Conservation (phyloP, 768 basidiomycete genomes). For the Leccinum subgranulosum region DNA sequence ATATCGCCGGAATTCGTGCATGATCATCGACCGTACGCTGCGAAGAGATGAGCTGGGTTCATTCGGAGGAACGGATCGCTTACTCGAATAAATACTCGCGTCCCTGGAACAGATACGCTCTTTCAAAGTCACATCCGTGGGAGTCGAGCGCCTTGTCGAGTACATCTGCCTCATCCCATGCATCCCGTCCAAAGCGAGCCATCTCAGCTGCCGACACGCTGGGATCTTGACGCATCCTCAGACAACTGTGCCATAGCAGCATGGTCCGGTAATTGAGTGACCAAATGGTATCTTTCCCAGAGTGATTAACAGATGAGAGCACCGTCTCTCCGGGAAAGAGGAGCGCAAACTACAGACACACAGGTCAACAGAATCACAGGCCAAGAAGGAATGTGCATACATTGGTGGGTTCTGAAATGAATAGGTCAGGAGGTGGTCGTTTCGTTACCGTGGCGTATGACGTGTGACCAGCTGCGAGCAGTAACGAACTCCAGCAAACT, state of each 20-base stretch:
- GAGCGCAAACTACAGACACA: constrained; percentile 53
- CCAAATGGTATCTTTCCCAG: constrained; percentile 69
- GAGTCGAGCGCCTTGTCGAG: constrained; percentile 60
- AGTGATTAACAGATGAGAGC: constrained; percentile 24
- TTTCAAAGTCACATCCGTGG: constrained; percentile 67
- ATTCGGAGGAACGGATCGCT: constrained; percentile 25
- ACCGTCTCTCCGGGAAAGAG: constrained; percentile 74
- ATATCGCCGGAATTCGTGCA: constrained; percentile 64
- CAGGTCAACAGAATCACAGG: constrained; percentile 1
- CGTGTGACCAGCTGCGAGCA: constrained; percentile 61
- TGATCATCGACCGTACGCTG: constrained; percentile 69
- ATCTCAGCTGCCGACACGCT: constrained; percentile 46
- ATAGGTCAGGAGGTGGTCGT: constrained; percentile 43
- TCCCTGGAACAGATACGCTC: constrained; percentile 65
- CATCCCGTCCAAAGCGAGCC: constrained; percentile 59
- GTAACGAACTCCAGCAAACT: constrained; percentile 70
- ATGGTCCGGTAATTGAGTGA: constrained; percentile 68
- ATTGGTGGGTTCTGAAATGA: constrained; percentile 62
- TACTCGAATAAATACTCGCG: constrained; percentile 78
- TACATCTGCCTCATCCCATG: constrained; percentile 68
- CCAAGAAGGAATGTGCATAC: constrained; percentile 35
- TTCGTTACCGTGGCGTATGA: constrained; percentile 52
- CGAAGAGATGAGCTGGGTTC: constrained; percentile 1
- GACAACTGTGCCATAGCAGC: constrained; percentile 71
- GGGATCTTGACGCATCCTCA: constrained; percentile 51